phyloP scores from a whole-genome alignment of 106 monocot species.

The Posidonia australis region DNA sequence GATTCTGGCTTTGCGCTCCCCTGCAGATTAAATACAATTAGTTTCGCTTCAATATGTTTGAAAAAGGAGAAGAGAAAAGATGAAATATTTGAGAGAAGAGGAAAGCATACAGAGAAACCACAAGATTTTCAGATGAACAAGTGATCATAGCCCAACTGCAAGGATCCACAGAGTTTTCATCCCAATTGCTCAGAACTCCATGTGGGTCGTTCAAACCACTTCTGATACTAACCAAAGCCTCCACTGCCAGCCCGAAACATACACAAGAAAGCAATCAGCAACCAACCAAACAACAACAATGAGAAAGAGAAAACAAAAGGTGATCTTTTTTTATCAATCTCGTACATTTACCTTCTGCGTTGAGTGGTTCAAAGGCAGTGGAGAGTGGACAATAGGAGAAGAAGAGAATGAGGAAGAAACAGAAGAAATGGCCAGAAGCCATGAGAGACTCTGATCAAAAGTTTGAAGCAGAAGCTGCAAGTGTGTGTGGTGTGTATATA shows the following conservation, averaged over 20 bases:
- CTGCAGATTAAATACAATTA: constrained; percentile 16
- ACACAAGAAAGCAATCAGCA: constrained; percentile 1
- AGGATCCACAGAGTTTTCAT: constrained; percentile 84
- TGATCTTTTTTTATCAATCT: neutral
- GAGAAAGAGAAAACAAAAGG: neutral
- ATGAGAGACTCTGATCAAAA: neutral
- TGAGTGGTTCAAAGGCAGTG: constrained; percentile 18
- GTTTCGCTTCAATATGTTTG: neutral
- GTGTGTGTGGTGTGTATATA: neutral
- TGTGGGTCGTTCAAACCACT: constrained; percentile 58
- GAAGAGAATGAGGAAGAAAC: neutral
- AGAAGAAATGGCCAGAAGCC: neutral
- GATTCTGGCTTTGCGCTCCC: constrained; percentile 69
- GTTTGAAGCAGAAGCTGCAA: neutral
- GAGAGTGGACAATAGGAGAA: neutral
- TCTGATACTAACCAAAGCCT: constrained; percentile 63
- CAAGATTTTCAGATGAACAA: constrained; percentile 76
- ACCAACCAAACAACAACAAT: neutral
- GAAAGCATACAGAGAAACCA: constrained; percentile 56
- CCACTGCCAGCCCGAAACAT: constrained; percentile 28
- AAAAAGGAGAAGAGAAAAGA: neutral
- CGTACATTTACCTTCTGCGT: constrained; percentile 13
- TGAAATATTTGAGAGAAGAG: neutral
- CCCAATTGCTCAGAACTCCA: constrained; percentile 87
- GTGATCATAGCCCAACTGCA: constrained; percentile 99